A percentile compares a stretch with the other conserved stretches of the same genome.
These are phyloP conservation scores for Jacaranda mimosifolia DNA, from an alignment of 257 asterid genomes.

Conservation along the genomic window DNA sequence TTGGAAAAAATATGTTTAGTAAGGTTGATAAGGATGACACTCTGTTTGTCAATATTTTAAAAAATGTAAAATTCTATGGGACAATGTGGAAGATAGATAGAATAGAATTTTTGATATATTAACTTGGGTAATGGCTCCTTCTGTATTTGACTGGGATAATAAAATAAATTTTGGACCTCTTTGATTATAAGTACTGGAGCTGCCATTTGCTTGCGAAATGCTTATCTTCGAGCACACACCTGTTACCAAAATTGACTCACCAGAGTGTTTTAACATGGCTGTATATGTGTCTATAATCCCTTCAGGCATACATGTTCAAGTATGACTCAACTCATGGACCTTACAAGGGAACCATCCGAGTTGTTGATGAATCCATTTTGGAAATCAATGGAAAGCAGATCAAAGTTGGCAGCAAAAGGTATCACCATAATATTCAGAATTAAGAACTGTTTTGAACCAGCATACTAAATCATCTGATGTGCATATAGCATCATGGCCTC, in stretches of 20 bases:
- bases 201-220: not conserved
- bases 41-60: not conserved
- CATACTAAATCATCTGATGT: constrained; percentile 8
- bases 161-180: not conserved
- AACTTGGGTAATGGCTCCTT: not conserved
- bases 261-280: not conserved
- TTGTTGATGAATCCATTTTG: constrained; percentile 82
- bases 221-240: constrained; percentile 14
- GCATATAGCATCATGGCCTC: not conserved
- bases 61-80: not conserved
- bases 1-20: not conserved
- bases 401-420: constrained; percentile 83
- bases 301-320: constrained; percentile 97
- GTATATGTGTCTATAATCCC: constrained; percentile 29
- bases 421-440: constrained; percentile 21
- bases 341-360: constrained; percentile 72
- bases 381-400: constrained; percentile 93
- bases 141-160: not conserved
- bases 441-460: constrained; percentile 17
- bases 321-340: constrained; percentile 98
- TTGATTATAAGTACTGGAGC: not conserved
- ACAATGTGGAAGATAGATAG: not conserved
- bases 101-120: not conserved
- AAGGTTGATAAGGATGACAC: not conserved
- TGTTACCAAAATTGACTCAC: constrained; percentile 2